Evolutionary conservation across 169 alveolate species (phyloP).

Genomic region (Toxoplasma gondii): DNA sequence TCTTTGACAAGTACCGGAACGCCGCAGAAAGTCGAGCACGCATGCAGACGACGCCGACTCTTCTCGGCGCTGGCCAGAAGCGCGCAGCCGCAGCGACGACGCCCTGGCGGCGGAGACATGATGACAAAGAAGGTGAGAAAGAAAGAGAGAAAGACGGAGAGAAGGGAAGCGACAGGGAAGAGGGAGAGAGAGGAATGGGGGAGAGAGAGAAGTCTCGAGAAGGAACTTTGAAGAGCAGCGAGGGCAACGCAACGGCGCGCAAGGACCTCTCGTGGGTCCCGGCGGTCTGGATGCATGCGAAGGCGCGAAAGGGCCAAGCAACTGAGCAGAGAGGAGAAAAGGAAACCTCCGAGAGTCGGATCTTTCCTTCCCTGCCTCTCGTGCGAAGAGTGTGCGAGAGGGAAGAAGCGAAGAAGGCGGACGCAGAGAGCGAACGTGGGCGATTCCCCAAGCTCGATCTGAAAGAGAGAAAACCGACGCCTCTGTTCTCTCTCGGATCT

Average conservation of each 20-base stretch:
- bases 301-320: neutral
- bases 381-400: too few relatives aligned
- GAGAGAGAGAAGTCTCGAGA: neutral
- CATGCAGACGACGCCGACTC: neutral
- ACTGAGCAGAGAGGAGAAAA: neutral
- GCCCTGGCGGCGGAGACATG: neutral
- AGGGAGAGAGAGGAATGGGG: neutral
- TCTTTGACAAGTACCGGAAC: neutral
- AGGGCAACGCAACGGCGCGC: too few relatives aligned
- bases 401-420: neutral
- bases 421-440: neutral
- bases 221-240: too few relatives aligned
- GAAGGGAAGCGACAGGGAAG: neutral
- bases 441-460: neutral
- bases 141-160: neutral
- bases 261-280: neutral
- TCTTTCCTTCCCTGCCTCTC: too few relatives aligned
- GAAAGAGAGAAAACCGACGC: neutral
- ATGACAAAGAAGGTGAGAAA: neutral
- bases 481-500: neutral
- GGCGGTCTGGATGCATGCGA: neutral
- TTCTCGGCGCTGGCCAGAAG: neutral
- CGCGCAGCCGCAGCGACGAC: neutral
- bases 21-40: neutral
- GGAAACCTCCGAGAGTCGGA: too few relatives aligned